Percentiles rank a stretch among this genome's conserved stretches.
phyloP scores from a whole-genome alignment of 2,329 filamentous ascomycete genomes.

The Aurifilum marmelostoma region DNA sequence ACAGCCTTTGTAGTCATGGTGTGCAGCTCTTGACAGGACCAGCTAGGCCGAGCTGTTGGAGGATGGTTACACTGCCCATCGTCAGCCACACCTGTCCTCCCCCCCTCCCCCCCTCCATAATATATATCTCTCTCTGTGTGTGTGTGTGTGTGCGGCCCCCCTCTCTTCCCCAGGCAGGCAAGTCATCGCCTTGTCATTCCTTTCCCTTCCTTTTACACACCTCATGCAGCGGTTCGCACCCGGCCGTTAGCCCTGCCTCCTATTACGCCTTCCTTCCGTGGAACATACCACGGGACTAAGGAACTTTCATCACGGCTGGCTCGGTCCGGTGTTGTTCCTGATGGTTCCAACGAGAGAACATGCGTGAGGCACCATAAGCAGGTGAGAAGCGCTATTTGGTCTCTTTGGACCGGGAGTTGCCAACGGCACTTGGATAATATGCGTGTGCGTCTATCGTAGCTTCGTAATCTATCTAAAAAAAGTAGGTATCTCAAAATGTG shows the following conservation, averaged over 20 bases:
- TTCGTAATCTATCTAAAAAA: conserved; percentile 1
- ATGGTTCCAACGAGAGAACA: neutral
- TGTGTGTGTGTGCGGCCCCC: no score
- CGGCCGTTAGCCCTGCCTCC: neutral
- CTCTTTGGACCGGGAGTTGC: neutral
- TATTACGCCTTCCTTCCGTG: neutral
- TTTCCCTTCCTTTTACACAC: neutral
- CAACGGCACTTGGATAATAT: neutral
- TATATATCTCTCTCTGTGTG: neutral
- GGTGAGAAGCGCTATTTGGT: neutral
- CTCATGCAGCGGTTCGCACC: conserved; percentile 2
- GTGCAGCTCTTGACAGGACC: neutral
- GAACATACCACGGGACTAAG: neutral
- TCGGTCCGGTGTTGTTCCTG: neutral
- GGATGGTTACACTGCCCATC: neutral
- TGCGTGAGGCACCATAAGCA: neutral
- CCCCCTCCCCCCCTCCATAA: neutral
- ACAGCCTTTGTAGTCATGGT: neutral
- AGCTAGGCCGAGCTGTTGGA: neutral
- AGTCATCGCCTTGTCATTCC: neutral
- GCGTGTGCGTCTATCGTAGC: neutral
- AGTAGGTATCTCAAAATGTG: neutral
- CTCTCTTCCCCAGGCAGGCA: neutral
- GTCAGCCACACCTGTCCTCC: neutral
- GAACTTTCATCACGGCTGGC: neutral